These are phyloP conservation scores for Wickerhamomyces sp. DNA, from an alignment of 1,139 yeast species.

Conservation along the genomic window DNA sequence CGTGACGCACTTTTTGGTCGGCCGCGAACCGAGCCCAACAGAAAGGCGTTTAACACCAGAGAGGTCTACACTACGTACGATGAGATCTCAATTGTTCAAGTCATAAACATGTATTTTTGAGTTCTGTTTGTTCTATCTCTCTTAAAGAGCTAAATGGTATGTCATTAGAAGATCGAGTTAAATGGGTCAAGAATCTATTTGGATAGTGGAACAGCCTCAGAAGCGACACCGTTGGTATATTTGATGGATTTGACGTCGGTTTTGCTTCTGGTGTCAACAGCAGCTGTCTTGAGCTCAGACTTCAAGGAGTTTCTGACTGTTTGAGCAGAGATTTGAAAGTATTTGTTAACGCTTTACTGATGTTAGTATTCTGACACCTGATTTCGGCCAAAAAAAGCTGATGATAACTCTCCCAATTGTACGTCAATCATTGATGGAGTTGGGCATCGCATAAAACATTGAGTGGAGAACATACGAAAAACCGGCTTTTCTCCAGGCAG, in stretches of 20 bases:
- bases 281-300: slow-evolving; percentile 74
- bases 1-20: too few species aligned
- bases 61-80: too few species aligned
- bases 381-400: too few species aligned
- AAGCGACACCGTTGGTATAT: slow-evolving; percentile 61
- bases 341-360: slow-evolving; percentile 63
- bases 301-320: slow-evolving; percentile 86
- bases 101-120: background rate
- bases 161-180: slow-evolving; percentile 1
- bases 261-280: slow-evolving; percentile 62
- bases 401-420: too few species aligned
- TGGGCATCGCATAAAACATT: too few species aligned
- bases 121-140: background rate
- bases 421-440: too few species aligned
- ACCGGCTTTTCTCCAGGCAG: slow-evolving; percentile 85
- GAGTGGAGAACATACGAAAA: slow-evolving; percentile 61
- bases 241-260: slow-evolving; percentile 74
- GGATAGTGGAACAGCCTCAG: slow-evolving; percentile 32
- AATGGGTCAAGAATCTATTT: slow-evolving; percentile 11
- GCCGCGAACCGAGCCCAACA: too few species aligned
- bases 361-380: slow-evolving; percentile 15
- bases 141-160: background rate
- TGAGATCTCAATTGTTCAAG: too few species aligned
- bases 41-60: too few species aligned
- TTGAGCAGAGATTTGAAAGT: slow-evolving; percentile 86